phyloP scores from a whole-genome alignment of 306 rosid genomes.

The Quercus glauca region DNA sequence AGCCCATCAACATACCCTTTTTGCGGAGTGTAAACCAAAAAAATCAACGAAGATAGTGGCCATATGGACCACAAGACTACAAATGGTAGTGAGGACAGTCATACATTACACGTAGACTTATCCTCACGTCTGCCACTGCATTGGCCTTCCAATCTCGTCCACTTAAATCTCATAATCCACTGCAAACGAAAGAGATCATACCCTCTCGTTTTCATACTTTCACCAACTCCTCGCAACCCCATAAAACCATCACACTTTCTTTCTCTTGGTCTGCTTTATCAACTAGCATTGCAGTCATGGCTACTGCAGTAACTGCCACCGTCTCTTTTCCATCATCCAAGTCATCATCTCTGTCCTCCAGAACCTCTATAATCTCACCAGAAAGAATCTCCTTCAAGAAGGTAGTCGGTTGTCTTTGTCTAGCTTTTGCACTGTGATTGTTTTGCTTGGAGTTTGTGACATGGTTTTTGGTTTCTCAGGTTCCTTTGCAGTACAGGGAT shows the following conservation, averaged over 20 bases:
- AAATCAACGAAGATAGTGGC: conserved; percentile 1
- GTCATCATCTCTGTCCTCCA: conserved; percentile 53
- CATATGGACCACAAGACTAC: background rate
- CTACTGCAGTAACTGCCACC: conserved; percentile 83
- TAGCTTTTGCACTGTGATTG: background rate
- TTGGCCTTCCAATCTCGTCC: conserved; percentile 70
- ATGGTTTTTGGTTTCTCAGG: conserved; percentile 36
- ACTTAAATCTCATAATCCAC: conserved; percentile 66
- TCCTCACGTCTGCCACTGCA: conserved; percentile 65
- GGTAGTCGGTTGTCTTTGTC: conserved; percentile 32
- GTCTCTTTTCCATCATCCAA: conserved; percentile 83
- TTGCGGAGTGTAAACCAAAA: background rate
- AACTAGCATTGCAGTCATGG: conserved; percentile 46
- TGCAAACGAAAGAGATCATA: conserved; percentile 14
- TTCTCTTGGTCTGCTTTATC: background rate
- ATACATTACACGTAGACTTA: conserved; percentile 45
- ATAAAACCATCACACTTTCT: conserved; percentile 13
- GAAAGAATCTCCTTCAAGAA: conserved; percentile 61
- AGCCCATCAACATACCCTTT: background rate
- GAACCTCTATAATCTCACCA: conserved; percentile 49
- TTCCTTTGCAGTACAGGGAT: conserved; percentile 48
- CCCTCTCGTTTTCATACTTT: conserved; percentile 3
- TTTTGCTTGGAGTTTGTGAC: background rate
- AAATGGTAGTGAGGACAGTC: conserved; percentile 12
- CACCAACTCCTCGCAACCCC: conserved; percentile 19